Evolutionary conservation across 306 rosid genomes (phyloP).

Genomic region (Begonia fuchsioides): DNA sequence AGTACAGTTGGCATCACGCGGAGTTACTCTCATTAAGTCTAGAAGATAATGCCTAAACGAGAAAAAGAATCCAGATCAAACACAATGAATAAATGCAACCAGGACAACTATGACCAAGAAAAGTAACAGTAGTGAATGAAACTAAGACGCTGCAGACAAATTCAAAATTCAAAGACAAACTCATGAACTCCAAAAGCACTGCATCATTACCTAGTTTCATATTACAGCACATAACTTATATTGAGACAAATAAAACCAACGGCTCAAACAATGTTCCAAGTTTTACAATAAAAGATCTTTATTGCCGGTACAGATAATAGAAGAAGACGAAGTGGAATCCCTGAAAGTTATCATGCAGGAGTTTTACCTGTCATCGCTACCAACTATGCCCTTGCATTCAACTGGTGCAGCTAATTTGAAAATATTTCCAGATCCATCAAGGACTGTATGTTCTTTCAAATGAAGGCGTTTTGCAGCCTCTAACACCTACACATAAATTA

Average conservation of each 20-base stretch:
- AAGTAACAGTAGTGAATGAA: too few species aligned
- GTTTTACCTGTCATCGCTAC: conserved; percentile 85
- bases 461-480: conserved; percentile 92
- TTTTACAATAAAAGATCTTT: neutral
- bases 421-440: conserved; percentile 81
- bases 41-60: conserved; percentile 79
- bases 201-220: too few species aligned
- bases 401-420: conserved; percentile 96
- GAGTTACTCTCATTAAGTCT: conserved; percentile 95
- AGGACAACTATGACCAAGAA: too few species aligned
- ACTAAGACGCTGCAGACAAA: too few species aligned
- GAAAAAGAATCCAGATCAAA: neutral
- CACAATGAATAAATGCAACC: too few species aligned
- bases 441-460: conserved; percentile 76
- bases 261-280: too few species aligned
- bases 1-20: conserved; percentile 85
- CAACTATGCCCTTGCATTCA: conserved; percentile 98
- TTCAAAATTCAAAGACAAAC: too few species aligned
- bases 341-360: conserved; percentile 3
- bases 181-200: too few species aligned
- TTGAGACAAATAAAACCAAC: too few species aligned
- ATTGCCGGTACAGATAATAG: conserved; percentile 1
- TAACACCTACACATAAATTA: conserved; percentile 41
- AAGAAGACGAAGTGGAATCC: neutral
- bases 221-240: too few species aligned